phyloP scores from a whole-genome alignment of 192 early-diverging fungal species.

The Coemansia sp. region DNA sequence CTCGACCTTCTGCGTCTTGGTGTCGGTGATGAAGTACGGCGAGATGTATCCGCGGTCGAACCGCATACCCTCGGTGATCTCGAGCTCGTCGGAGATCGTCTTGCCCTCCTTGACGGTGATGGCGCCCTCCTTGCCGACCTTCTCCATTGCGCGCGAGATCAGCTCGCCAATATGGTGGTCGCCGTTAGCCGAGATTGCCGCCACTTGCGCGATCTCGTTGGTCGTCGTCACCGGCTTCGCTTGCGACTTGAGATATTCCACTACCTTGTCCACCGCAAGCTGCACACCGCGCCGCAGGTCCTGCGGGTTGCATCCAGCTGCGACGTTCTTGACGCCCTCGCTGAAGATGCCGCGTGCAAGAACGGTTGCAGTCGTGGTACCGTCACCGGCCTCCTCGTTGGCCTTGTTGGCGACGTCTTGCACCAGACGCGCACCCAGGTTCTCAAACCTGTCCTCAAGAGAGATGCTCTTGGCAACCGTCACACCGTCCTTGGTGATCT shows the following conservation, averaged over 20 bases:
- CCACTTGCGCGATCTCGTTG: constrained; percentile 97
- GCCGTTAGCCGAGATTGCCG: constrained; percentile 99
- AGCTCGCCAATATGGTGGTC: constrained; percentile 94
- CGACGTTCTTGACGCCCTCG: constrained; percentile 99
- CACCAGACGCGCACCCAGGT: constrained; percentile 95
- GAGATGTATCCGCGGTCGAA: constrained; percentile 99
- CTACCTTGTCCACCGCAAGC: constrained; percentile 89
- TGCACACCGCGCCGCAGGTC: constrained; percentile 95
- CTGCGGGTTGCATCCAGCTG: constrained; percentile 99
- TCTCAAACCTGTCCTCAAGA: constrained; percentile 98
- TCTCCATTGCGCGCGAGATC: constrained; percentile 99
- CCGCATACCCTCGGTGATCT: constrained; percentile 99
- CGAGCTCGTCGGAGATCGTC: constrained; percentile 98
- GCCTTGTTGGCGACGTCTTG: constrained; percentile 99
- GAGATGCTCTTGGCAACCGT: constrained; percentile 98
- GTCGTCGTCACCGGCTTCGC: constrained; percentile 90
- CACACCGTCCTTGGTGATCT: constrained; percentile 99
- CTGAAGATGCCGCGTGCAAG: constrained; percentile 97
- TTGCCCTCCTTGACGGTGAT: constrained; percentile 99
- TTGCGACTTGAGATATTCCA: constrained; percentile 90
- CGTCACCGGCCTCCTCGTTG: constrained; percentile 99
- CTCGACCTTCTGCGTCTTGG: constrained; percentile 98
- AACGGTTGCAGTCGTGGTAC: constrained; percentile 98
- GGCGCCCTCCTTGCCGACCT: constrained; percentile 99
- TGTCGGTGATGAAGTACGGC: constrained; percentile 99